These are phyloP conservation scores for Lodderomyces elongisporus DNA, from an alignment of 1,139 yeast species.

Conservation along the genomic window DNA sequence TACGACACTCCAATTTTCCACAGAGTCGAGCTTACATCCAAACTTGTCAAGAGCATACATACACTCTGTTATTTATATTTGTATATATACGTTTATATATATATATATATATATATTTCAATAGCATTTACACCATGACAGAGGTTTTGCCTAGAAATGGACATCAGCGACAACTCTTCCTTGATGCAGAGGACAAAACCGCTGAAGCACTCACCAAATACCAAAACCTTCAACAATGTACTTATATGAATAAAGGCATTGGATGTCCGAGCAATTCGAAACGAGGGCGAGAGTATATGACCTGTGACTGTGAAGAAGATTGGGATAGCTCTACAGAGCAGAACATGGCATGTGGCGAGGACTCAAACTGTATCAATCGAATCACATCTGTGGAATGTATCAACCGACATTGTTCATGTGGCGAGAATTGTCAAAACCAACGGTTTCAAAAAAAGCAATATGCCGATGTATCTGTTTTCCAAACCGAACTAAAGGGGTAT, in stretches of 20 bases:
- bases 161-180: slow-evolving; percentile 29
- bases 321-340: slow-evolving; percentile 29
- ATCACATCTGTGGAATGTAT: slow-evolving; percentile 90
- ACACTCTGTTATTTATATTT: too few relatives aligned
- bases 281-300: slow-evolving; percentile 56
- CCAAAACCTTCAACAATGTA: slow-evolving; percentile 50
- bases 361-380: slow-evolving; percentile 85
- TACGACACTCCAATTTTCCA: too few relatives aligned
- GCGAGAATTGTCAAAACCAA: slow-evolving; percentile 77
- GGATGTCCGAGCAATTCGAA: slow-evolving; percentile 51
- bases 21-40: too few relatives aligned
- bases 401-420: slow-evolving; percentile 68
- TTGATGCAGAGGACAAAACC: slow-evolving; percentile 54
- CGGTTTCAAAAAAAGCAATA: slow-evolving; percentile 75
- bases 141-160: not conserved
- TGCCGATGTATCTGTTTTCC: slow-evolving; percentile 69
- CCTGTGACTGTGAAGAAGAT: slow-evolving; percentile 75
- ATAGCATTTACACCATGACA: slow-evolving; percentile 1
- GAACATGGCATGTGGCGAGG: slow-evolving; percentile 79
- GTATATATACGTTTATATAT: too few relatives aligned
- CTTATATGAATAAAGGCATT: slow-evolving; percentile 52
- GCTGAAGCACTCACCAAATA: slow-evolving; percentile 65
- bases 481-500: slow-evolving; percentile 81
- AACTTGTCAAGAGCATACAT: too few relatives aligned
- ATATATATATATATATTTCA: too few relatives aligned